Percentiles rank a stretch among this genome's conserved stretches.
Evolutionary conservation across 371 early-diverging fungal genomes (phyloP).

Genomic region (Lichtheimia ramosa): DNA sequence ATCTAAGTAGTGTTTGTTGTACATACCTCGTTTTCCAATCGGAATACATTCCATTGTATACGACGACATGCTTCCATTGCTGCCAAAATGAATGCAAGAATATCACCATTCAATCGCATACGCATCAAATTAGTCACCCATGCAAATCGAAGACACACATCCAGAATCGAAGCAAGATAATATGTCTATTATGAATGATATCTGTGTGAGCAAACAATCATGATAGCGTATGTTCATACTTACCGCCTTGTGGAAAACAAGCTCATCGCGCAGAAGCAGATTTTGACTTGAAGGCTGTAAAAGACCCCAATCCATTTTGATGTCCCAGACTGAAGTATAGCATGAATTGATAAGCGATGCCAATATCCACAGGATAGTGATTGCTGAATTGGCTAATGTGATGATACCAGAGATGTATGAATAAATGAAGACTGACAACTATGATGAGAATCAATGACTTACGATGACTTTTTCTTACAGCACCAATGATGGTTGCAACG

Average conservation of each 20-base stretch:
- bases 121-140: slow-evolving; percentile 62
- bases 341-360: slow-evolving; percentile 57
- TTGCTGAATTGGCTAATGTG: slow-evolving; percentile 20
- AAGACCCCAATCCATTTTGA: slow-evolving; percentile 90
- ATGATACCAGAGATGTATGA: slow-evolving; percentile 15
- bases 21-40: slow-evolving; percentile 83
- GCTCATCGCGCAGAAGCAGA: slow-evolving; percentile 67
- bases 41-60: slow-evolving; percentile 86
- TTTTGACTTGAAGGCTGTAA: slow-evolving; percentile 56
- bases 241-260: slow-evolving; percentile 54
- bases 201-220: background rate
- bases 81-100: slow-evolving; percentile 41
- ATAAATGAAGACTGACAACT: background rate
- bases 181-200: slow-evolving; percentile 50
- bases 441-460: slow-evolving; percentile 8
- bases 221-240: background rate
- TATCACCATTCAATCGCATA: slow-evolving; percentile 5
- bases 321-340: slow-evolving; percentile 80
- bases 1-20: background rate
- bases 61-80: slow-evolving; percentile 68
- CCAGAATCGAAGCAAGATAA: slow-evolving; percentile 68
- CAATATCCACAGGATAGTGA: slow-evolving; percentile 49
- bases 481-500: slow-evolving; percentile 27
- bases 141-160: slow-evolving; percentile 71
- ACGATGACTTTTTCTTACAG: slow-evolving; percentile 30